Evolutionary conservation across 1,139 yeast species (phyloP), one percentile per base, ranked within the genome.

Genomic region (Candida sanyaensis): DNA sequence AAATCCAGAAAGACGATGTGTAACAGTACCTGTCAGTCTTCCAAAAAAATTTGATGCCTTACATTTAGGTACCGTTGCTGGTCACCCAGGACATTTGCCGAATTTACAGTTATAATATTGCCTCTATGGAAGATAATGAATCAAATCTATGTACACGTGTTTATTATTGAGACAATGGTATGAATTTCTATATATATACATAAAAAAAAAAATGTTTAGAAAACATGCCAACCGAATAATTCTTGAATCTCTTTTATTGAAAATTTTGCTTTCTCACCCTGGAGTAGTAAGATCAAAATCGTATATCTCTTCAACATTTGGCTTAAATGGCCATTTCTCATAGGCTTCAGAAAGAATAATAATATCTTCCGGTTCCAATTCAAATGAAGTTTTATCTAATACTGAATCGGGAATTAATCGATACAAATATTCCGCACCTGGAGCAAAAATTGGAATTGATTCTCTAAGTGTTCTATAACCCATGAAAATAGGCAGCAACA

Each of bases 311-410:
- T 50, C 52, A 9, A 52, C 17, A 0, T 67, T 41, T 1, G 97
- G 97, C 64, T 85, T 90, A 71, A 91, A 92, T 0, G 98, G 95
- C 98, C 98, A 92, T 23, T 68, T 62, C 41, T 75, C 77, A 61
- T 86, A 88, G 3, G 69, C 74, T 5, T 76, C 64, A 4, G 83
- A 73, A 7, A 92, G 61, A 5, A 62, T 57, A 6, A 71, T 51
- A 51, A 86, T 72, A 17, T 90, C 95, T 1, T 78, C 79, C 5
- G 71, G 60, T 0, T 81, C 69, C 49, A 91, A 66, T 2, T 78
- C 78, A 17, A 69, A 65, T 0, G 88, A 80, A 3, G 63, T 59
- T 51, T 75, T 79, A 9, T 76, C 61, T 47, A 81, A 57, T 3
- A 84, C 48, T 0, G 63, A 65, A 7, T 52, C 45, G 3, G 77